Evolutionary conservation across 2,329 filamentous ascomycete species (phyloP).

Genomic region (Fonsecaea pugnacius): DNA sequence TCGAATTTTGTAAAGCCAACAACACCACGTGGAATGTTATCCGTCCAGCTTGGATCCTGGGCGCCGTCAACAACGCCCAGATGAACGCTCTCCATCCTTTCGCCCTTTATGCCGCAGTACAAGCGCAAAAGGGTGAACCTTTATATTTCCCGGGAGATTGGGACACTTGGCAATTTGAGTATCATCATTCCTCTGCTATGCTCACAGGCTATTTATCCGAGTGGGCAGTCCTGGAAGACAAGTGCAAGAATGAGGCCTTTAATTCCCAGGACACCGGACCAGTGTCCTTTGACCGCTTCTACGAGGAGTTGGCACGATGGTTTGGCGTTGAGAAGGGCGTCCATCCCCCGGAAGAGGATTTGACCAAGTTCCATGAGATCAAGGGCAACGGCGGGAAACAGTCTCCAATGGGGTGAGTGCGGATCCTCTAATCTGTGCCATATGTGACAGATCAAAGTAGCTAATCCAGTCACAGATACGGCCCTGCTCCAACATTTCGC

Average conservation of each 20-base stretch:
- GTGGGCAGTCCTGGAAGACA: slow-evolving; percentile 54
- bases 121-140: slow-evolving; percentile 47
- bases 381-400: slow-evolving; percentile 34
- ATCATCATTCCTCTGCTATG: slow-evolving; percentile 50
- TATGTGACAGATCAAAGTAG: neutral
- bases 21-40: slow-evolving; percentile 53
- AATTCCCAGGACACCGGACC: slow-evolving; percentile 54
- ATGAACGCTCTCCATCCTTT: slow-evolving; percentile 58
- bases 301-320: slow-evolving; percentile 53
- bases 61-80: slow-evolving; percentile 39
- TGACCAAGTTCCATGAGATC: slow-evolving; percentile 26
- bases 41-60: slow-evolving; percentile 55
- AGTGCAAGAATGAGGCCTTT: slow-evolving; percentile 53
- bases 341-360: slow-evolving; percentile 39
- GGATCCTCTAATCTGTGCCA: neutral
- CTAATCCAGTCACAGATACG: slow-evolving; percentile 34
- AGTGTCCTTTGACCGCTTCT: slow-evolving; percentile 56
- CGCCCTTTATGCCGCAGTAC: slow-evolving; percentile 56
- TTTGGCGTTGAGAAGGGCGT: slow-evolving; percentile 48
- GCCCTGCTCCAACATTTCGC: slow-evolving; percentile 45
- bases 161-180: slow-evolving; percentile 50
- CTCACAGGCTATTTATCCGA: slow-evolving; percentile 57
- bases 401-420: slow-evolving; percentile 44
- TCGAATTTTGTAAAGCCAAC: slow-evolving; percentile 48
- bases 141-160: slow-evolving; percentile 54